Evolutionary conservation across 306 rosid genomes (phyloP).

Genomic region (Ochetophila trinervis): DNA sequence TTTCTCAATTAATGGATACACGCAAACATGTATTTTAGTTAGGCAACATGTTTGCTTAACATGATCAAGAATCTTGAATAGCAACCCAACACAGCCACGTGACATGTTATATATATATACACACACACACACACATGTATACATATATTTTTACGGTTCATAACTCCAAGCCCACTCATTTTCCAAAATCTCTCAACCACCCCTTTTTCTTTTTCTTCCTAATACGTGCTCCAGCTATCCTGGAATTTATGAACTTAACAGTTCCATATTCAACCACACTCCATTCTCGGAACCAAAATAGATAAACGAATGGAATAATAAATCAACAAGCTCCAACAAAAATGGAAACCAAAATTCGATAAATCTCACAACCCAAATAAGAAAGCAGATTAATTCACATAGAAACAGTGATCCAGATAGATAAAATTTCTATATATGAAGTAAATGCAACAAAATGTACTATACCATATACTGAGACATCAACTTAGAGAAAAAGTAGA

Average conservation of each 20-base stretch:
- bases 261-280: neutral
- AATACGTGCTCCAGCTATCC: neutral
- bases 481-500: neutral
- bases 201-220: no score
- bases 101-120: neutral
- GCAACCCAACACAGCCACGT: neutral
- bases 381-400: neutral
- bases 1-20: neutral
- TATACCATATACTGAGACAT: neutral
- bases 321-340: neutral
- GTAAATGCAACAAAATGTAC: neutral
- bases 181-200: neutral
- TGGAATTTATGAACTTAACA: neutral
- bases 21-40: neutral
- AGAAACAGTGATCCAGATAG: neutral
- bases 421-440: neutral
- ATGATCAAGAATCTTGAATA: neutral
- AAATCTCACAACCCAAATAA: constrained; percentile 9
- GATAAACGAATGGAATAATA: neutral
- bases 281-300: constrained; percentile 1
- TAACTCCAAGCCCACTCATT: neutral
- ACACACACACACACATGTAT: neutral
- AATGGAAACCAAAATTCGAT: neutral
- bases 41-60: neutral
- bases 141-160: neutral